phyloP scores from a whole-genome alignment of 164 flowering plant species.

The Hamamelis virginiana region DNA sequence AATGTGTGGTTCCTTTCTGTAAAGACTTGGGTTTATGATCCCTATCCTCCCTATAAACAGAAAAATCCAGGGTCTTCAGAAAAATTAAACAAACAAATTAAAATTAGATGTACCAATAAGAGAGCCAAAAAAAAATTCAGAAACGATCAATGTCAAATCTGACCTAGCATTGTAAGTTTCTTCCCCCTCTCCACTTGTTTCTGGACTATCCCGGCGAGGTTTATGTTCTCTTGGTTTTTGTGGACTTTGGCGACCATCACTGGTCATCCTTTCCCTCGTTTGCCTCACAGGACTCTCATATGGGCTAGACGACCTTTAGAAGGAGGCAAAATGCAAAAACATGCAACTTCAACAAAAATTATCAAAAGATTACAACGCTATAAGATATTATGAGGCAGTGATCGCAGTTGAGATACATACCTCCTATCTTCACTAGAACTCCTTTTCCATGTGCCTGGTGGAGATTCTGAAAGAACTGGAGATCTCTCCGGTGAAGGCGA shows the following conservation, averaged over 20 bases:
- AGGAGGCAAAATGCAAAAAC: background rate
- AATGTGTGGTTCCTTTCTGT: constrained; percentile 20
- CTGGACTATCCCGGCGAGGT: constrained; percentile 27
- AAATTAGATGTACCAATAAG: background rate
- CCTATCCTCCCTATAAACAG: constrained; percentile 28
- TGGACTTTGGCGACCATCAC: constrained; percentile 27
- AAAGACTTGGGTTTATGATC: constrained; percentile 24
- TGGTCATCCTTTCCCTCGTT: constrained; percentile 19
- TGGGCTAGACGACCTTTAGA: constrained; percentile 29
- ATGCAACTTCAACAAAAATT: background rate
- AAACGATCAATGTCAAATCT: constrained; percentile 1
- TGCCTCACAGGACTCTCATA: constrained; percentile 35
- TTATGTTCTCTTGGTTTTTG: constrained; percentile 26
- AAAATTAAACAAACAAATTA: background rate
- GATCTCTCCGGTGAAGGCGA: constrained; percentile 41
- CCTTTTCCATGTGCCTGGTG: constrained; percentile 26
- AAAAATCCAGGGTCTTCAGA: background rate
- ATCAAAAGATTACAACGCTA: background rate
- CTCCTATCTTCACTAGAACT: constrained; percentile 44
- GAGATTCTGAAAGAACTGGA: constrained; percentile 36
- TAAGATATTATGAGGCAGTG: background rate
- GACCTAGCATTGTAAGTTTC: constrained; percentile 33
- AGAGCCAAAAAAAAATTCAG: background rate
- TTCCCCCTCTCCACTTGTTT: constrained; percentile 29
- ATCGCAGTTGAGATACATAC: constrained; percentile 14